Conservation (phyloP, 805 yeast species). For the Peterozyma xylosa region DNA sequence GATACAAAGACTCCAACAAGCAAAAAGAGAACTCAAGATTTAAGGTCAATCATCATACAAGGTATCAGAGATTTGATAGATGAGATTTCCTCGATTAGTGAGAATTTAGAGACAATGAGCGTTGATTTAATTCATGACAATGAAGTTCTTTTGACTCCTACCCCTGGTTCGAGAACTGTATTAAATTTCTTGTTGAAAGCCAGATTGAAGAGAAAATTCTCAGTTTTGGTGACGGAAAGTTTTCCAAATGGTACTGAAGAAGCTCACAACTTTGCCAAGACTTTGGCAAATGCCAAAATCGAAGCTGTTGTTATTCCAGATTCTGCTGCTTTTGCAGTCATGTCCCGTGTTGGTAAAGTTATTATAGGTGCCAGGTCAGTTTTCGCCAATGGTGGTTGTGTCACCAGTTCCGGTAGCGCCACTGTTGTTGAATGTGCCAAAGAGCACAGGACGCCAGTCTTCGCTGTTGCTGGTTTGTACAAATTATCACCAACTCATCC, state of each 20-base stretch:
- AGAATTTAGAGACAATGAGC: conserved; percentile 85
- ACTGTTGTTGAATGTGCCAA: conserved; percentile 94
- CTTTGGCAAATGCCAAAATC: conserved; percentile 75
- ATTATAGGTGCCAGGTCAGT: conserved; percentile 88
- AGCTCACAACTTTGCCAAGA: conserved; percentile 75
- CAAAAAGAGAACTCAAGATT: conserved; percentile 48
- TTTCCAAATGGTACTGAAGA: conserved; percentile 80
- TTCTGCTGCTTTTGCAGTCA: conserved; percentile 85
- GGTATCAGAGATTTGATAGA: conserved; percentile 89
- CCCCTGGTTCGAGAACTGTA: conserved; percentile 88
- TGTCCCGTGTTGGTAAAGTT: conserved; percentile 96
- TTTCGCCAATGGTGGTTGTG: conserved; percentile 93
- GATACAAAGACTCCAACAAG: conserved; percentile 15
- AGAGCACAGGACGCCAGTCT: conserved; percentile 92
- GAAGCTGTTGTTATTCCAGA: conserved; percentile 92
- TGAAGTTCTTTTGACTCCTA: conserved; percentile 81
- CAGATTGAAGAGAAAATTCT: conserved; percentile 80
- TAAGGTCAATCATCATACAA: conserved; percentile 81
- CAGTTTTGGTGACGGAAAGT: conserved; percentile 86
- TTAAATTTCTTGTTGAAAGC: conserved; percentile 81
- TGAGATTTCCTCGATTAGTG: conserved; percentile 83
- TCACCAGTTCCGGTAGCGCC: conserved; percentile 84
- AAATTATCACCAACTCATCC: conserved; percentile 92
- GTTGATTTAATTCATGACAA: conserved; percentile 92
- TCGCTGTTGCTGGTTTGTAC: conserved; percentile 90